Conservation (phyloP, 2,329 filamentous ascomycete species). For the Cytospora leucostoma region DNA sequence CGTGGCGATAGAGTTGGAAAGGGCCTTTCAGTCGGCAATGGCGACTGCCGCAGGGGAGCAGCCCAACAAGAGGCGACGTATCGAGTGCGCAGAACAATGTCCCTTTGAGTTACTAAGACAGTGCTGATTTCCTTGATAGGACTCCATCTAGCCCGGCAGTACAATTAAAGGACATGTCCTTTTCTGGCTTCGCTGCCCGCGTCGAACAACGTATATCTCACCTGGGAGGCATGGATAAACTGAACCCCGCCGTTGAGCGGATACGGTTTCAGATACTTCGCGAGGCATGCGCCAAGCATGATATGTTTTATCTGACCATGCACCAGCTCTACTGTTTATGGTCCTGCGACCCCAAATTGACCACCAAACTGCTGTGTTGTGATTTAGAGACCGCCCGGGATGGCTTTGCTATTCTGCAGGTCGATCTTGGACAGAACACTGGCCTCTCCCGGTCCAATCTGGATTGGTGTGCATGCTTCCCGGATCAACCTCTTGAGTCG, state of each 20-base stretch:
- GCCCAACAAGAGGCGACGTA: constrained; percentile 22
- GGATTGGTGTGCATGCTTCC: constrained; percentile 43
- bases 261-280: constrained; percentile 56
- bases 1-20: not conserved
- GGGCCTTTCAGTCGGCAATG: not conserved
- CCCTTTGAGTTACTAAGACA: constrained; percentile 18
- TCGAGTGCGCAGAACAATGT: constrained; percentile 17
- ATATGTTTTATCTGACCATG: constrained; percentile 64
- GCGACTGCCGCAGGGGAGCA: not conserved
- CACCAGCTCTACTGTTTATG: constrained; percentile 67
- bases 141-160: not conserved
- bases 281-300: constrained; percentile 56
- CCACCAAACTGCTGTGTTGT: not conserved
- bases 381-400: constrained; percentile 34
- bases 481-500: constrained; percentile 28
- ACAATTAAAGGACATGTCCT: not conserved
- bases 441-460: constrained; percentile 34
- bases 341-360: constrained; percentile 38
- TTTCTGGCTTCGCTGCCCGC: not conserved
- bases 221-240: constrained; percentile 5
- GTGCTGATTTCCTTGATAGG: constrained; percentile 19
- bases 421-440: constrained; percentile 43
- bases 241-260: constrained; percentile 42
- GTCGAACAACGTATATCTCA: constrained; percentile 14
- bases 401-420: constrained; percentile 40